phyloP scores from a whole-genome alignment of 2,329 filamentous ascomycete genomes.

The Exophiala dermatitidis region DNA sequence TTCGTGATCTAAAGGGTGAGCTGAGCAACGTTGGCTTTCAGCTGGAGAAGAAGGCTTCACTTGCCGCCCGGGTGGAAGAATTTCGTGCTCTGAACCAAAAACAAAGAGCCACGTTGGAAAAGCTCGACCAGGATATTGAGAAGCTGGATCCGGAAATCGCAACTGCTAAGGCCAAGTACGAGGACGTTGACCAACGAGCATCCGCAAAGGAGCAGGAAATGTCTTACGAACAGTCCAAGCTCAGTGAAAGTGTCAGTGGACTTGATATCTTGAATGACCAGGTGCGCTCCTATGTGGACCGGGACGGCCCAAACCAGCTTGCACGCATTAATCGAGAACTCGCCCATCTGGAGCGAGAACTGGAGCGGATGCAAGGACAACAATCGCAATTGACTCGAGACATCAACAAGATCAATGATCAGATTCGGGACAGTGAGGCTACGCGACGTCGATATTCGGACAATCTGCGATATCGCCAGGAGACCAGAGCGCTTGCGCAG shows the following conservation, averaged over 20 bases:
- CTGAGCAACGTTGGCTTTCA: constrained; percentile 64
- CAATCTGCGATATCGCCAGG: constrained; percentile 78
- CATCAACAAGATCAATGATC: constrained; percentile 69
- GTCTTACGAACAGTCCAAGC: constrained; percentile 60
- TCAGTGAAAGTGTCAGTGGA: constrained; percentile 69
- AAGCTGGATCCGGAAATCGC: constrained; percentile 66
- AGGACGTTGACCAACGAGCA: constrained; percentile 67
- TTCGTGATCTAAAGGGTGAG: constrained; percentile 66
- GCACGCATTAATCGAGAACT: constrained; percentile 63
- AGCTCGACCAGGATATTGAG: constrained; percentile 66
- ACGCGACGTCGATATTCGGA: constrained; percentile 82
- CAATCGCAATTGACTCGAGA: constrained; percentile 59
- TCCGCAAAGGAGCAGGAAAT: constrained; percentile 65
- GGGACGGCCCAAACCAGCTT: constrained; percentile 66
- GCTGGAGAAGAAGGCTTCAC: constrained; percentile 69
- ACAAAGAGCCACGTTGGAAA: constrained; percentile 62
- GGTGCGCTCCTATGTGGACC: constrained; percentile 70
- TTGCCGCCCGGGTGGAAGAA: constrained; percentile 65
- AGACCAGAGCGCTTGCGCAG: constrained; percentile 59
- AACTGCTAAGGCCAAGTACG: constrained; percentile 66
- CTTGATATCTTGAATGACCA: constrained; percentile 68
- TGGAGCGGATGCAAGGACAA: constrained; percentile 60
- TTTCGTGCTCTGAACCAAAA: constrained; percentile 61
- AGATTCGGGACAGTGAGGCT: constrained; percentile 69
- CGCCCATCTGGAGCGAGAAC: constrained; percentile 57